These are phyloP conservation scores for Asterophora lycoperdoides DNA, from an alignment of 768 basidiomycete species.

Conservation along the genomic window DNA sequence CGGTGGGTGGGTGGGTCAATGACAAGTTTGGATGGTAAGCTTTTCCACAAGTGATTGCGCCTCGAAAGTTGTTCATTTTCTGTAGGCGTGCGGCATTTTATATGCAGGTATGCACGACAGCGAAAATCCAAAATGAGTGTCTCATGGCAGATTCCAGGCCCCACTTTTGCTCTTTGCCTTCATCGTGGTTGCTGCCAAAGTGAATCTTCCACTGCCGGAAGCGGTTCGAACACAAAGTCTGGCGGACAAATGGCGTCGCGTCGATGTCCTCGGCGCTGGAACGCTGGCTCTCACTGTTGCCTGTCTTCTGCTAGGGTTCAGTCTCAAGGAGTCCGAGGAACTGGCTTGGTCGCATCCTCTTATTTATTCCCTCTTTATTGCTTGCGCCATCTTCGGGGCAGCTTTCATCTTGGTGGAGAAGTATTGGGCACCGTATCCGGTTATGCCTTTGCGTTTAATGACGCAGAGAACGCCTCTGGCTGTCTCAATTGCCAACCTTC, in stretches of 20 bases:
- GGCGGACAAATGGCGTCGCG: constrained; percentile 64
- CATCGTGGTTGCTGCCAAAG: constrained; percentile 66
- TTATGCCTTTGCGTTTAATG: constrained; percentile 84
- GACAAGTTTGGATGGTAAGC: constrained; percentile 82
- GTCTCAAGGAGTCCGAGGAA: constrained; percentile 74
- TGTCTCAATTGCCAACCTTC: constrained; percentile 75
- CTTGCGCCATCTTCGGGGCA: constrained; percentile 49
- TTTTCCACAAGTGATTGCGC: constrained; percentile 6
- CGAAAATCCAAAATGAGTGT: background rate
- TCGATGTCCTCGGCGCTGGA: constrained; percentile 81
- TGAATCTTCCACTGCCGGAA: constrained; percentile 72
- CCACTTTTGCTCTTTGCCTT: constrained; percentile 74
- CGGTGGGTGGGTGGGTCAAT: constrained; percentile 80
- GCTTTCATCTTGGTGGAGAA: constrained; percentile 79
- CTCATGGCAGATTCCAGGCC: constrained; percentile 41
- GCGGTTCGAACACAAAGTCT: constrained; percentile 56
- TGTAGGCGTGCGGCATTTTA: constrained; percentile 82
- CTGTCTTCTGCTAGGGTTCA: constrained; percentile 70
- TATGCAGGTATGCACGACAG: constrained; percentile 56
- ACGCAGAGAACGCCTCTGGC: constrained; percentile 76
- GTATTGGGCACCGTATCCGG: constrained; percentile 73
- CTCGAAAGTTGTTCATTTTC: constrained; percentile 9
- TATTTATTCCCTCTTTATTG: constrained; percentile 60
- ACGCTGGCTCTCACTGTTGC: constrained; percentile 73
- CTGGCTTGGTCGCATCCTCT: constrained; percentile 71